Evolutionary conservation across 352 stramenopile species (phyloP).

Genomic region (Phytophthora pluvialis): DNA sequence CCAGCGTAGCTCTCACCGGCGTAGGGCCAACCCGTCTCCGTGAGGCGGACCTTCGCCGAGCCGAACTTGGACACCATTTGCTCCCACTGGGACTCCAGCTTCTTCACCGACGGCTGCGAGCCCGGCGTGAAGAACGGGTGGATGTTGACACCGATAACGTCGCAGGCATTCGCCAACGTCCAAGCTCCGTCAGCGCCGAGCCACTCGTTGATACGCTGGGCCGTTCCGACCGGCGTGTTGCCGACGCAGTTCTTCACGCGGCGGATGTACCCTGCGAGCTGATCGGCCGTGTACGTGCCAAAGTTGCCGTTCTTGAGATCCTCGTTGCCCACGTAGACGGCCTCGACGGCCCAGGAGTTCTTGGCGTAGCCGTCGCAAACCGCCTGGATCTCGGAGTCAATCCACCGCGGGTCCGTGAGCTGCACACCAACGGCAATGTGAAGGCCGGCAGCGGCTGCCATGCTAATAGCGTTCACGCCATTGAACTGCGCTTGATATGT

Average conservation of each 20-base stretch:
- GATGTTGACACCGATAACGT: conserved; percentile 46
- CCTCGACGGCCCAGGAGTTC: conserved; percentile 46
- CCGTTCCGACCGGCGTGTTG: conserved; percentile 64
- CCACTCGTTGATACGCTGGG: conserved; percentile 73
- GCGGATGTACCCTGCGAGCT: conserved; percentile 52
- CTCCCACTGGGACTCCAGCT: conserved; percentile 54
- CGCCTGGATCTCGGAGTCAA: conserved; percentile 58
- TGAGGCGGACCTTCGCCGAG: conserved; percentile 45
- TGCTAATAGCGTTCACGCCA: conserved; percentile 53
- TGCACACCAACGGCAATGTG: conserved; percentile 69
- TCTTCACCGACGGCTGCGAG: conserved; percentile 42
- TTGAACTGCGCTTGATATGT: conserved; percentile 73
- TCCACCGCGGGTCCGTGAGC: conserved; percentile 44
- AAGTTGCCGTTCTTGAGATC: conserved; percentile 59
- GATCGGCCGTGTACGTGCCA: conserved; percentile 36
- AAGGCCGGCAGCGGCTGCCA: conserved; percentile 46
- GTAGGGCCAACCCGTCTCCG: conserved; percentile 66
- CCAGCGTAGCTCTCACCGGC: conserved; percentile 35
- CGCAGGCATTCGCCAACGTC: conserved; percentile 41
- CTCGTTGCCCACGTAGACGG: conserved; percentile 80
- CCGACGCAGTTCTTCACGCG: conserved; percentile 55
- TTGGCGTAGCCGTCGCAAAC: conserved; percentile 51
- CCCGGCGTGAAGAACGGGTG: conserved; percentile 57
- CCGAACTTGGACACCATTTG: conserved; percentile 51
- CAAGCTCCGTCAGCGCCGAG: conserved; percentile 35